A percentile compares a stretch with the other conserved stretches of the same genome.
Conservation (phyloP, 2,329 filamentous ascomycete genomes). For the Hortaea sp. region DNA sequence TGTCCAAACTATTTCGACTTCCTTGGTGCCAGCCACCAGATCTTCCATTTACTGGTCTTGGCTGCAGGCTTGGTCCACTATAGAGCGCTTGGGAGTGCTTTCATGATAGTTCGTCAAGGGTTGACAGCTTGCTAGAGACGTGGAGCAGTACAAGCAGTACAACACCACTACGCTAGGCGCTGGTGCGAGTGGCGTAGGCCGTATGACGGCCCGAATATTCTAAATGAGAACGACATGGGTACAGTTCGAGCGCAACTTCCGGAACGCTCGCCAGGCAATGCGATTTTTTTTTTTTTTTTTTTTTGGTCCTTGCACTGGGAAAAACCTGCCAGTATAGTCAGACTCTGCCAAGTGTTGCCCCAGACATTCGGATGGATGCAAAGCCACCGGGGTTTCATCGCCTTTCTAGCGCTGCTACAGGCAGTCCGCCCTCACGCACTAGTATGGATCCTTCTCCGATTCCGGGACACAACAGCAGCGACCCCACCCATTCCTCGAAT, state of each 20-base stretch:
- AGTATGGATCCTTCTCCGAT: constrained; percentile 29
- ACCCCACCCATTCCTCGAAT: constrained; percentile 22
- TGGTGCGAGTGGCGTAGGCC: no score
- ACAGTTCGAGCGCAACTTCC: background rate
- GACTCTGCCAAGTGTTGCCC: constrained; percentile 47
- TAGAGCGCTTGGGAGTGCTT: no score
- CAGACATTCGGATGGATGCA: constrained; percentile 32
- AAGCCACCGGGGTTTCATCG: constrained; percentile 28
- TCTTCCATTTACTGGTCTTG: no score
- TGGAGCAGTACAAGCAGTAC: no score
- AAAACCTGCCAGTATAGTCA: constrained; percentile 58
- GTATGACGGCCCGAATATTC: no score
- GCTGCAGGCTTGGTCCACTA: no score
- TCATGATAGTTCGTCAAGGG: no score
- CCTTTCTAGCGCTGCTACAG: constrained; percentile 12
- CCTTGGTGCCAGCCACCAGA: no score
- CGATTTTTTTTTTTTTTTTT: constrained; percentile 69
- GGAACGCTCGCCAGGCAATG: constrained; percentile 63
- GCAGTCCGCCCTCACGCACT: constrained; percentile 19
- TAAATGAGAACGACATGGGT: no score
- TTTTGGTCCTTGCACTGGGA: constrained; percentile 78
- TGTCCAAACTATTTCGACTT: no score
- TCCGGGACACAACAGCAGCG: constrained; percentile 26
- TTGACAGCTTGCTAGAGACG: no score
- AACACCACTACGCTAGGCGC: no score